Evolutionary conservation across 139 green algal species (phyloP).

Genomic region (Ettlia oleoabundans): DNA sequence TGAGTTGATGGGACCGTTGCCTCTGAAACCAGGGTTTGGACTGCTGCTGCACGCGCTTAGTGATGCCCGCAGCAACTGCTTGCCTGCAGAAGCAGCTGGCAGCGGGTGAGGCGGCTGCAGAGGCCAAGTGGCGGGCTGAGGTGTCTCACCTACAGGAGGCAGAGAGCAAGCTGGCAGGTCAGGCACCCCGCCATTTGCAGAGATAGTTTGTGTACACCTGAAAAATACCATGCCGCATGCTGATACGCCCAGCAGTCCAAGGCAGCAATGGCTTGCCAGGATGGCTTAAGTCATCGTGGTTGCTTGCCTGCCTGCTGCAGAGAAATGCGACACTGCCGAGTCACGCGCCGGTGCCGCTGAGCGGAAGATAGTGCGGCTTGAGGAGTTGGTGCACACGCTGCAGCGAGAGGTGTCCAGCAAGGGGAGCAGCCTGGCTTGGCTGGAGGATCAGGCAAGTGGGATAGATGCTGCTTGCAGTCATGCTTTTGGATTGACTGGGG

Average conservation of each 20-base stretch:
- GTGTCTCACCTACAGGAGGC: conserved; percentile 1
- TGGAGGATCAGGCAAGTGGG: conserved; percentile 33
- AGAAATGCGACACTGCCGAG: background rate
- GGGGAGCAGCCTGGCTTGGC: background rate
- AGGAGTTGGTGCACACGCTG: conserved; percentile 24
- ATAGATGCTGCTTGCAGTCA: background rate
- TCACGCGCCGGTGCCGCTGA: background rate
- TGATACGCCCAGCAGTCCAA: too few relatives aligned
- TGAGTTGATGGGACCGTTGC: too few relatives aligned
- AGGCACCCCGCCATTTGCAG: too few relatives aligned
- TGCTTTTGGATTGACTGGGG: too few relatives aligned
- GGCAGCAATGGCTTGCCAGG: too few relatives aligned
- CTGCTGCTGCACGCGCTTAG: too few relatives aligned
- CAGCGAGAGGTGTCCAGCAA: conserved; percentile 35
- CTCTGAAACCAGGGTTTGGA: too few relatives aligned
- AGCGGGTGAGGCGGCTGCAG: conserved; percentile 12
- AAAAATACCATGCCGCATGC: too few relatives aligned
- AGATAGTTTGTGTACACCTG: too few relatives aligned
- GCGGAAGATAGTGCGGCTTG: conserved; percentile 5
- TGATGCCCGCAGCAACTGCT: too few relatives aligned
- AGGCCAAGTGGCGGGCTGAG: conserved; percentile 22
- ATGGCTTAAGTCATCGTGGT: background rate
- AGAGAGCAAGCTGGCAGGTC: background rate
- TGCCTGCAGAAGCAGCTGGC: conserved; percentile 24
- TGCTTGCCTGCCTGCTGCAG: conserved; percentile 1